Evolutionary conservation across 257 asterid genomes (phyloP).

Genomic region (Penstemon eatonii): DNA sequence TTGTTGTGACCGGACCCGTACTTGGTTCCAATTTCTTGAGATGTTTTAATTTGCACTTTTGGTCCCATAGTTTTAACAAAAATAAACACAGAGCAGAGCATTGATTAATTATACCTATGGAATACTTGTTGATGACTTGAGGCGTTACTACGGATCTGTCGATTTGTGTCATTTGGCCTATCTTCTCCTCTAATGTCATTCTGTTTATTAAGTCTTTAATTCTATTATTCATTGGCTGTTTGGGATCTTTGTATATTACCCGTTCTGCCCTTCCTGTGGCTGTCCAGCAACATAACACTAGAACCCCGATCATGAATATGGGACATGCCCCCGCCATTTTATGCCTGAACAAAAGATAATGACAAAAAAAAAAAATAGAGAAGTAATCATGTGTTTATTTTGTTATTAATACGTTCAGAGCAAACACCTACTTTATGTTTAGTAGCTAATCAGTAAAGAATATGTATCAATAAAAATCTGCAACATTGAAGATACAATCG

Average conservation of each 20-base stretch:
- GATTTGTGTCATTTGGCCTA: constrained; percentile 66
- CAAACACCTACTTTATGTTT: neutral
- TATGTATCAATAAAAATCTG: no score
- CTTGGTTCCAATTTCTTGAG: no score
- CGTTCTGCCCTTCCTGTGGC: constrained; percentile 29
- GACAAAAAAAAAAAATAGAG: neutral
- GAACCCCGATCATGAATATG: constrained; percentile 12
- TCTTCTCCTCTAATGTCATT: constrained; percentile 53
- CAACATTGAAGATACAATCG: no score
- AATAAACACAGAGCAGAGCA: neutral
- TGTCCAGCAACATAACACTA: constrained; percentile 28
- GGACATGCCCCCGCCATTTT: constrained; percentile 26
- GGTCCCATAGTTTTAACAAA: no score
- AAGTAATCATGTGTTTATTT: neutral
- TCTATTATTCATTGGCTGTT: constrained; percentile 33
- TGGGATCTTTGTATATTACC: constrained; percentile 48
- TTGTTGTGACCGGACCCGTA: no score
- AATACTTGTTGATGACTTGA: constrained; percentile 42
- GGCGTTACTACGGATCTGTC: constrained; percentile 45
- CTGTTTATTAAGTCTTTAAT: constrained; percentile 45
- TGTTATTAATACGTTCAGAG: neutral
- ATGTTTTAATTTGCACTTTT: no score
- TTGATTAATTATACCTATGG: constrained; percentile 35
- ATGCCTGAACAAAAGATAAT: constrained; percentile 1
- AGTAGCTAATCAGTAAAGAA: neutral